Conservation (phyloP, 192 early-diverging fungal species). For the Blastocladiella britannica region DNA sequence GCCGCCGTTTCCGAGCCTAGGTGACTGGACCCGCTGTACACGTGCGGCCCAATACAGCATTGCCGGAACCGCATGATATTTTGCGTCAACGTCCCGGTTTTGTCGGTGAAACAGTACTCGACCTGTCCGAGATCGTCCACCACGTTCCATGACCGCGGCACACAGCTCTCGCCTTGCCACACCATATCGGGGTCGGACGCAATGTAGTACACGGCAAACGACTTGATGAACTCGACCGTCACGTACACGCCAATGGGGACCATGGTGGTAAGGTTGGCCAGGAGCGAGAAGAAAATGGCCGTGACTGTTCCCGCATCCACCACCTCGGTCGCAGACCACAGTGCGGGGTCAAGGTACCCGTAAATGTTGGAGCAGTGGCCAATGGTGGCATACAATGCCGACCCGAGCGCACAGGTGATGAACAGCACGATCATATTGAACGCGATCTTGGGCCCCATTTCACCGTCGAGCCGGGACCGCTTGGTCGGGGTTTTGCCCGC, state of each 20-base stretch:
- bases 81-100: conserved; percentile 89
- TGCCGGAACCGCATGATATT: conserved; percentile 93
- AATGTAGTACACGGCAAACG: too few relatives aligned
- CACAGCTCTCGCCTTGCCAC: too few relatives aligned
- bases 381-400: too few relatives aligned
- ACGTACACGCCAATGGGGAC: conserved; percentile 91
- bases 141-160: conserved; percentile 71
- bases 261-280: conserved; percentile 65
- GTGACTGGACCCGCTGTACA: background rate
- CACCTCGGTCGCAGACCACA: too few relatives aligned
- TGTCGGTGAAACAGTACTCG: conserved; percentile 92
- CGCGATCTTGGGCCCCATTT: conserved; percentile 71
- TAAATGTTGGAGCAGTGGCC: too few relatives aligned
- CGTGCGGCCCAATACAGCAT: conserved; percentile 44
- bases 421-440: conserved; percentile 65
- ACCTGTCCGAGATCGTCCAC: conserved; percentile 87
- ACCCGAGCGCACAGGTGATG: too few relatives aligned
- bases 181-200: too few relatives aligned
- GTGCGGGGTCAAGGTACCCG: too few relatives aligned
- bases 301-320: too few relatives aligned
- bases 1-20: background rate
- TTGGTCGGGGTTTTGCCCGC: conserved; percentile 80
- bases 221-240: conserved; percentile 80
- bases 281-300: too few relatives aligned
- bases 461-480: conserved; percentile 69